These are phyloP conservation scores for Hygrophorus pudorinus DNA, from an alignment of 768 basidiomycete species.

Conservation along the genomic window DNA sequence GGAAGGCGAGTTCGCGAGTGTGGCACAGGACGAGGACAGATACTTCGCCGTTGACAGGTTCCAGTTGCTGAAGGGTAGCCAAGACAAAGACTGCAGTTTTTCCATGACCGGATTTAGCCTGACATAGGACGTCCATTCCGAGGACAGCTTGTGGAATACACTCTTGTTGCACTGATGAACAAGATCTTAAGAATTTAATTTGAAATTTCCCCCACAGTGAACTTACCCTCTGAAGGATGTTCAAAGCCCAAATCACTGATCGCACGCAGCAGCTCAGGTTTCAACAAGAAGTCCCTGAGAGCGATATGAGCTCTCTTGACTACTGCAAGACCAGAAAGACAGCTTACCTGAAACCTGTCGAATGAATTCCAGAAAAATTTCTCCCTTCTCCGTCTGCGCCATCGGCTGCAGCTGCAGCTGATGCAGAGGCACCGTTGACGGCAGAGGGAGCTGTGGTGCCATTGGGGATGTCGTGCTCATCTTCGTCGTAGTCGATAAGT, in stretches of 20 bases:
- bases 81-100: conserved; percentile 99
- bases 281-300: conserved; percentile 89
- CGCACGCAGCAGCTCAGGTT: conserved; percentile 92
- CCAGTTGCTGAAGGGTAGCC: conserved; percentile 94
- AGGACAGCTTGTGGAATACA: conserved; percentile 99
- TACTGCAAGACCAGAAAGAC: not conserved
- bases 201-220: not conserved
- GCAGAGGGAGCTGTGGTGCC: conserved; percentile 36
- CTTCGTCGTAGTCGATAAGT: conserved; percentile 92
- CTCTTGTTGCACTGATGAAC: conserved; percentile 86
- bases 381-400: conserved; percentile 73
- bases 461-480: conserved; percentile 66
- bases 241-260: conserved; percentile 99
- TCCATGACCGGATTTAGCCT: conserved; percentile 97
- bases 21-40: conserved; percentile 97
- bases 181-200: not conserved
- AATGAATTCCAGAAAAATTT: conserved; percentile 99
- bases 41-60: conserved; percentile 96
- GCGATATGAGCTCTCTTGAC: conserved; percentile 8
- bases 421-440: conserved; percentile 38
- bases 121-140: conserved; percentile 98
- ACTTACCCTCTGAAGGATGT: conserved; percentile 95
- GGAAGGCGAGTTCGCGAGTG: conserved; percentile 97
- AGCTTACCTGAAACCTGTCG: conserved; percentile 93
- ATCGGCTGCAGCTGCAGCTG: conserved; percentile 23